Evolutionary conservation across 2,329 filamentous ascomycete species (phyloP), one percentile per base, ranked within the genome.

Genomic region (Dissoconium aciculare): DNA sequence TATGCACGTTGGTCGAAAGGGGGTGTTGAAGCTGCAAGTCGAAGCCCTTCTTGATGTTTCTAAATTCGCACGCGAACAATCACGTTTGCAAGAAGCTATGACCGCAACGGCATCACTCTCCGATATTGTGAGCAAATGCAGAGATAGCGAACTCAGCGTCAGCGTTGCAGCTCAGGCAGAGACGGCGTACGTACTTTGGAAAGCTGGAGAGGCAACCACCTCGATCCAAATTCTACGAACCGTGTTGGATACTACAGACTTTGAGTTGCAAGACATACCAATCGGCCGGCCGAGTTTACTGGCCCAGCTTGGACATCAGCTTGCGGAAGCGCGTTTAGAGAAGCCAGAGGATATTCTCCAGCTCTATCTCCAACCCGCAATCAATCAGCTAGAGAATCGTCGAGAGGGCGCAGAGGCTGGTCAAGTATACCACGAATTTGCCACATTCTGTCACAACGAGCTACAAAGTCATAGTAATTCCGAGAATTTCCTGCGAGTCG

Each of bases 371-470:
- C 70, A 78, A 32, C 81, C 82, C 13, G 85, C 89, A 0, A 73
- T 95, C 15, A 75, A 74, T 42, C 81, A 91, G 48, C 63, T 98
- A 5, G 78, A 72, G 44, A 74, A 74, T 2, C 67, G 69, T 27
- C 67, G 59, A 4, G 66, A 74, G 31, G 78, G 79, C 1, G 64
- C 68, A 26, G 80, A 87, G 37, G 80, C 85, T 2, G 84, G 85
- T 1, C 69, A 82, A 42, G 89, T 95, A 1, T 94, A 84, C 47
- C 84, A 94, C 51, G 82, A 92, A 46, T 95, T 95, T 53, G 89
- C 91, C 15, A 70, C 75, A 30, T 98, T 98, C 52, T 98, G 91
- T 47, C 87, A 98, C 51, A 75, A 84, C 47, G 89, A 98, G 52
- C 64, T 98, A 6, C 80, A 93, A 46, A 87, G 87, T 47, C 70